Evolutionary conservation across 257 asterid genomes (phyloP), one percentile per base, ranked within the genome.

Genomic region (Plectranthus barbatus): DNA sequence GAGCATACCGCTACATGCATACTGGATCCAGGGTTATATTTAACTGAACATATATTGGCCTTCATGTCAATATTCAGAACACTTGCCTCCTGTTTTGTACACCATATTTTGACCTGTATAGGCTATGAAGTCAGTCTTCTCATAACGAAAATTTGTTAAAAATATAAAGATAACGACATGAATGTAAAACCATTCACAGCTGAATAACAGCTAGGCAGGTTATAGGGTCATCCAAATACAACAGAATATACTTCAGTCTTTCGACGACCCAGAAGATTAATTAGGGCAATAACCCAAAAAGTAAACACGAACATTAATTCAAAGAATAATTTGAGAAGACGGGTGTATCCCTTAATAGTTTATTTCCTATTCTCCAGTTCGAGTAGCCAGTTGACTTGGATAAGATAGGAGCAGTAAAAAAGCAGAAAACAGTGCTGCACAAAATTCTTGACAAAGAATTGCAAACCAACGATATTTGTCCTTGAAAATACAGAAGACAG

Each of bases 11-110:
- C 97, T 46, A 90, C 50, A 59, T 83, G 80, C 21, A 73, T n/a
- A 75, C 92, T 81, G 55, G 95, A 90, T 77, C 87, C 95, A 23
- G 95, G 95, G 79, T 90, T 90, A 70, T 81, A 90, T 70, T 87
- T 90, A 79, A 90, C 97, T 0, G 97, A 90, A 64, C 95, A 90
- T 67, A 87, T 85, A 75, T 90, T 90, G 60, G 97, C 95, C 71
- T 87, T 90, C 95, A 80, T 90, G 85, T 90, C 95, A 48, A 90
- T 85, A 56, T 80, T 85, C 36, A 81, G 81, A 54, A 79, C 95
- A 70, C 97, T 87, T 2, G 92, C 86, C 77, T 90, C 97, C 68
- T 90, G 95, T 11, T 80, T 87, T 34, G 90, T 87, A 24, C 95
- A 85, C 97, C 97, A 90, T 59, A 90, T 57, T 72, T 90, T 90